Base-by-base conservation (phyloP, 2,329 filamentous ascomycete species). In the Cyphellophora europaea region DNA sequence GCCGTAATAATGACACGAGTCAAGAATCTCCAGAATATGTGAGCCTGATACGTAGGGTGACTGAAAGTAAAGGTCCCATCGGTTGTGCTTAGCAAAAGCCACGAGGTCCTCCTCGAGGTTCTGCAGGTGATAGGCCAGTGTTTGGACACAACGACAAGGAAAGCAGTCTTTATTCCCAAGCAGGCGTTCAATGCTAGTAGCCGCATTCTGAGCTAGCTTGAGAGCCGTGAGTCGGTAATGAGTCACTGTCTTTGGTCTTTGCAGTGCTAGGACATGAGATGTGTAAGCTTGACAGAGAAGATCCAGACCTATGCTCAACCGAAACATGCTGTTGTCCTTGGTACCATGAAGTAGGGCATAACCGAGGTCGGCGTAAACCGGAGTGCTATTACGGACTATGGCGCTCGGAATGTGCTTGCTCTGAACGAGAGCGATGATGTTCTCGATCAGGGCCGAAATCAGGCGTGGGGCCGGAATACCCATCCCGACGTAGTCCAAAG, bases 11-110 rank as follows among this genome's bases (percentile, higher is more conserved):
- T 47, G 42, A 23, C 46, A 41, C 5, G 42, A 37, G 14, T 52
- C 47, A 11, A 50, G 41, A 15, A 54, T 52, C 27, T 53, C 50
- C n/a, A 54, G 35, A 3, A 47, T 41, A 30, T 54, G 51, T 18
- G 40, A 45, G 5, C 50, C 51, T 5, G 43, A 49, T 8, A 53
- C 45, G 44, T 49, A 52, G 2, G 51, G 49, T 4, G 49, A 49
- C 28, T 53, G 50, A 29, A 54, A 52, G 31, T 49, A 46, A 11
- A 51, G 30, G 31, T 49, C 49, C 39, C 52, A 54, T 30, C 45
- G 43, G 18, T 45, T 48, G 23, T 44, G 35, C 11, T 39, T 37
- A 10, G 43, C 34, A 37, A 49, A 54, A 3, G 33, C 18, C 10
- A 40, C 30, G 11, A 54, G 27, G n/a, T 53, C 46, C 5, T 11